Percentiles rank a stretch among this genome's conserved stretches.
Conservation (phyloP, 116 monocot genomes). For the Dioscorea cayenensis region DNA sequence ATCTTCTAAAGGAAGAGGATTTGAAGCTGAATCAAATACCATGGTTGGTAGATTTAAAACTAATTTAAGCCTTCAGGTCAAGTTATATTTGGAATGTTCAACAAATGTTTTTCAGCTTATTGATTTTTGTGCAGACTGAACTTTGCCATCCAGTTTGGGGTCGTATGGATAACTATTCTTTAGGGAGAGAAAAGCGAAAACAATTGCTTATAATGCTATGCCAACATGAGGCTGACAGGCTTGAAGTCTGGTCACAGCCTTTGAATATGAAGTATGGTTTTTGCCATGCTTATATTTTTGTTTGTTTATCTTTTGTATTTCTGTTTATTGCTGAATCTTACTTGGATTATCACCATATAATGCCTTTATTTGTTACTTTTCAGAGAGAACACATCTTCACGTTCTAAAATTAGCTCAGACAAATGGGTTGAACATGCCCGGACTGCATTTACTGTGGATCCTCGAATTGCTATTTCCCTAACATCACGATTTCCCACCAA, state of each 20-base stretch:
- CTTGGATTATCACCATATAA: neutral
- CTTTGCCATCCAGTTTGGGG: conserved; percentile 91
- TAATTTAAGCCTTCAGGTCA: neutral
- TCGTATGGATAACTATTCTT: conserved; percentile 62
- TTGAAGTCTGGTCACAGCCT: conserved; percentile 97
- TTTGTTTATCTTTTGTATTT: neutral
- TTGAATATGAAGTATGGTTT: conserved; percentile 68
- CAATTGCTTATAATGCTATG: conserved; percentile 84
- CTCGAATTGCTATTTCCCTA: conserved; percentile 69
- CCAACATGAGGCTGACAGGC: conserved; percentile 95
- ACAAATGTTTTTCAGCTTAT: neutral
- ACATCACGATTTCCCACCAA: conserved; percentile 74
- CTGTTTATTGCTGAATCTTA: neutral
- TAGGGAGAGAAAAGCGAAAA: conserved; percentile 76
- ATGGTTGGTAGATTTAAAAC: conserved; percentile 29
- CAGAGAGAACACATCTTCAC: conserved; percentile 64
- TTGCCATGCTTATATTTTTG: neutral
- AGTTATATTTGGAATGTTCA: neutral
- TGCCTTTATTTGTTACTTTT: conserved; percentile 5
- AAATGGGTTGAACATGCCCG: conserved; percentile 88
- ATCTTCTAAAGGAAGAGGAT: conserved; percentile 39
- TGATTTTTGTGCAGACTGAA: conserved; percentile 38
- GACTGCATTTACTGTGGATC: conserved; percentile 96
- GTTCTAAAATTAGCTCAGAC: conserved; percentile 75
- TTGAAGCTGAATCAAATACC: conserved; percentile 45